Evolutionary conservation across 176 grass and related monocot species (phyloP), one percentile per base, ranked within the genome.

Genomic region (Tuctoria greenei): DNA sequence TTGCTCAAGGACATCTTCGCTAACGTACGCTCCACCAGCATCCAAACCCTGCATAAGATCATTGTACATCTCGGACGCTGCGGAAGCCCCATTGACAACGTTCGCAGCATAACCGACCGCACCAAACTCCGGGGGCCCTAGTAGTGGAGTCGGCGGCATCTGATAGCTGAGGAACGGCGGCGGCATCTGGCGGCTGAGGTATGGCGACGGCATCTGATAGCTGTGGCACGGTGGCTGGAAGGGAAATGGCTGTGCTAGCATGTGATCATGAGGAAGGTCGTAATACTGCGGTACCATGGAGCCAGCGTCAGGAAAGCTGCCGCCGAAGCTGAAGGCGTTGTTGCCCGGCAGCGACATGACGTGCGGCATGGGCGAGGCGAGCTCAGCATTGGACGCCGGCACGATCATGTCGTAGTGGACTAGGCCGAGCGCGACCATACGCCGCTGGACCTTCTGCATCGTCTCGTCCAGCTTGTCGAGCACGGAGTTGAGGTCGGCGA

Each of bases 171-270:
- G 54, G 50, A 3, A 31, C 17, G 61, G 49, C 8, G 41, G 64
- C 35, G 71, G 52, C 61, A 78, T 66, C 59, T 65, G 69, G 3
- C 51, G 28, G 81, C 54, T 63, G 31, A 50, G 4, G 64, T 43
- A 61, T 4, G 52, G 28, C 21, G 6, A 7, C 39, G 39, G 39
- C 39, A 41, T 41, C 39, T 41, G 39, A 8, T 41, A 10, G 31
- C 31, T 31, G 31, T 31, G 31, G 31, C 31, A 31, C 31, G 31
- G 31, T 31, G 41, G 54, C 51, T 67, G 71, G 39, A 58, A 38
- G 1, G 63, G n/a, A 2, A 26, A 20, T 28, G 41, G 51, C 39
- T 4, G 72, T 16, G 81, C 54, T 15, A 76, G 35, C 57, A 71
- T 44, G 25, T 70, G 56, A 9, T 8, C n/a, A 8, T 4, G 24